Conservation (phyloP, 805 yeast genomes). For the Nakazawaea laoshanensis region DNA sequence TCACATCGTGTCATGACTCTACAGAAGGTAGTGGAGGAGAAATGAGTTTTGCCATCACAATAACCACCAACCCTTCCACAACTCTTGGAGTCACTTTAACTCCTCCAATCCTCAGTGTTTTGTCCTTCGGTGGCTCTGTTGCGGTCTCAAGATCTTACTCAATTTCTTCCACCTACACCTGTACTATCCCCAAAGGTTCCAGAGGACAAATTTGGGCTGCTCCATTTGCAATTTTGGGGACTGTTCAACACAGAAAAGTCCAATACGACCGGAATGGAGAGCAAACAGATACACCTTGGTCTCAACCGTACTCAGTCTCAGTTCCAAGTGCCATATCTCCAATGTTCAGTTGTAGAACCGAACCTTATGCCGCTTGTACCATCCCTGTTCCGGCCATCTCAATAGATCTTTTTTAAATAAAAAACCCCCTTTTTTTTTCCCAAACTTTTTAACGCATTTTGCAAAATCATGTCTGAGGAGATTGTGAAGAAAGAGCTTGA, state of each 20-base stretch:
- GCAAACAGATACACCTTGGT: background rate
- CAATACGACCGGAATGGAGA: background rate
- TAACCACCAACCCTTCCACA: background rate
- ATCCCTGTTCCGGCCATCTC: constrained; percentile 3
- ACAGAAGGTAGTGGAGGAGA: constrained; percentile 9
- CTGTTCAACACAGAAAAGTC: constrained; percentile 2
- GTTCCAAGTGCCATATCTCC: constrained; percentile 8
- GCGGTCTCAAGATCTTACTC: constrained; percentile 3
- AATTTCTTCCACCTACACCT: constrained; percentile 1
- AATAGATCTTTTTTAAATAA: too few relatives aligned
- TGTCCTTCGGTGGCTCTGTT: constrained; percentile 1
- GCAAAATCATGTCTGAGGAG: too few relatives aligned
- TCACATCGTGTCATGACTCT: constrained; percentile 10
- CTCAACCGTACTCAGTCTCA: background rate
- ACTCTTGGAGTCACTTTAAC: background rate
- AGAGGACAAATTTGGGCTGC: constrained; percentile 11
- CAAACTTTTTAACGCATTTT: too few relatives aligned
- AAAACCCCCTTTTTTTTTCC: too few relatives aligned
- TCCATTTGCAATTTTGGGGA: constrained; percentile 7
- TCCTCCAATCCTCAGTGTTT: constrained; percentile 1
- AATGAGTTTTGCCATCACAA: background rate
- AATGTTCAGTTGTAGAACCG: constrained; percentile 8
- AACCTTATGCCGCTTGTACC: constrained; percentile 5
- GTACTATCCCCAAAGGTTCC: constrained; percentile 9
- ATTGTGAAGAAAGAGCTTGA: too few relatives aligned